Base-by-base conservation (phyloP, 2,329 filamentous ascomycete species). In the Fusarium algeriense region DNA sequence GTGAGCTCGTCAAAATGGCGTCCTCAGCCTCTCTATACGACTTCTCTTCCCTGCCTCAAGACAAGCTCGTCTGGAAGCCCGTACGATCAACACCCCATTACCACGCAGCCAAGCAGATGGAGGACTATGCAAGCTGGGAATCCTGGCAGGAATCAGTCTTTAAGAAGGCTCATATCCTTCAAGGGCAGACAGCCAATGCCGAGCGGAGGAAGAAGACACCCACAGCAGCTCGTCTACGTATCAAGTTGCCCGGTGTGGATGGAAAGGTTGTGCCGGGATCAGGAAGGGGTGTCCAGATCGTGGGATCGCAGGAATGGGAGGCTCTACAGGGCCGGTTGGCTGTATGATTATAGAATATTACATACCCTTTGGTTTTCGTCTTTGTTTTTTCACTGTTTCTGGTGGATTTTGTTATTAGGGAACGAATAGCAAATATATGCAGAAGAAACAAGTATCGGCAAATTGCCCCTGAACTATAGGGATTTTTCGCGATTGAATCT, bases 41-140 rank as follows among this genome's bases (percentile, higher is more conserved):
- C 74, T 83, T 93, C n/a, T 81, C 78, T 10, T 77, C 79, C 32
- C 78, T 90, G 70, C 87, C 89, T 2, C 81, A 86, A 76, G 88
- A 92, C 76, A 88, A 85, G 77, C 83, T 90, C 43, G 86, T 87
- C 13, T 93, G 92, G 91, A 86, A 88, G 69, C 91, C 91, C 26
- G 88, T 88, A 26, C 88, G 83, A 76, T 84, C 84, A 41, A 92
- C 89, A 48, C 88, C 90, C 7, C 86, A 89, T 77, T 93, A 90
- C 80, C 88, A 91, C 66, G 89, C 90, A 13, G 90, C 90, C 20
- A 86, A 84, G 78, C 87, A 91, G 78, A 85, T 84, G 62, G 91
- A 93, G 79, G 87, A 92, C 69, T 91, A 88, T 75, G 89, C 86
- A 28, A 82, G 85, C 3, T 91, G 89, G 89, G 85, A 83, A 74